A percentile compares a stretch with the other conserved stretches of the same genome.
These are phyloP conservation scores for Furculomyces boomerangus DNA, from an alignment of 371 early-diverging fungal species.

Conservation along the genomic window DNA sequence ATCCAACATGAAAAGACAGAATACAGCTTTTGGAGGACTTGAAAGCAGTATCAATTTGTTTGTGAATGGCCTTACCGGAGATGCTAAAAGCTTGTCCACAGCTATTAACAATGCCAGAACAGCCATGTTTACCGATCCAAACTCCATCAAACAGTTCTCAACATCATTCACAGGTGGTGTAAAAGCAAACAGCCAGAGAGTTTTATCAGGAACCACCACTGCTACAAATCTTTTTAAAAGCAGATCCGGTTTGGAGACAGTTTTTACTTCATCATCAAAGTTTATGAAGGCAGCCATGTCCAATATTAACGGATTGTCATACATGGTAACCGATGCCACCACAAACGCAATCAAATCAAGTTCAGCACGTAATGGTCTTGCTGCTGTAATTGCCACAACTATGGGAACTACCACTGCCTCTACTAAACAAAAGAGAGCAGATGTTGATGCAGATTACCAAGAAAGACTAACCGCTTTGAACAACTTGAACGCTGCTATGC, in stretches of 20 bases:
- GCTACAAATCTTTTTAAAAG: background rate
- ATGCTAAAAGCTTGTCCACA: background rate
- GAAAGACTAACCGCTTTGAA: background rate
- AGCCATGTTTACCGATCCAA: background rate
- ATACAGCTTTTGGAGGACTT: background rate
- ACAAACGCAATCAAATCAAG: background rate
- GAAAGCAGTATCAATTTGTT: background rate
- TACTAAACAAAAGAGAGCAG: background rate
- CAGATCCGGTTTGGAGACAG: background rate
- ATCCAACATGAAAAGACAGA: background rate
- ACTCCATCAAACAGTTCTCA: background rate
- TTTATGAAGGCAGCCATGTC: background rate
- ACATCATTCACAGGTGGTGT: background rate
- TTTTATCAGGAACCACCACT: background rate
- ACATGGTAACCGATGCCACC: background rate
- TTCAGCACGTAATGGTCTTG: background rate
- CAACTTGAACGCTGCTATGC: background rate
- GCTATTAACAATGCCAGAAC: background rate
- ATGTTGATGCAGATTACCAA: background rate
- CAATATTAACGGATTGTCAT: background rate
- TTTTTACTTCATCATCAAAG: background rate
- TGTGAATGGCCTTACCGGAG: background rate
- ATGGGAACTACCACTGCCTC: background rate
- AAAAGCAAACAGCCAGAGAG: background rate
- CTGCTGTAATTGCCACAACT: no score